These are phyloP conservation scores for Beta macrorhiza DNA, from an alignment of 179 eudicot genomes.

Conservation along the genomic window DNA sequence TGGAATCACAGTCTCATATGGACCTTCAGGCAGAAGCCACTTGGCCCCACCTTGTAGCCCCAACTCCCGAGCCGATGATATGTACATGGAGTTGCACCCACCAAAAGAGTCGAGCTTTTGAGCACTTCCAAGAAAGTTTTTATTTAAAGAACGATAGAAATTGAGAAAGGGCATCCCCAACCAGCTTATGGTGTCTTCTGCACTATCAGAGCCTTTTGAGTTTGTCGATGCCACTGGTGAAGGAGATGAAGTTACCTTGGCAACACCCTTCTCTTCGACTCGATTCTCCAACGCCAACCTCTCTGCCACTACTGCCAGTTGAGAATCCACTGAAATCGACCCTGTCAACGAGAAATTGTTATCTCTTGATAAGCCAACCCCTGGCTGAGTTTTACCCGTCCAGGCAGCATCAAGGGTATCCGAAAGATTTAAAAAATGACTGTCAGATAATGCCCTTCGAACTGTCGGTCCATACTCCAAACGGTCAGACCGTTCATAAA, in stretches of 20 bases:
- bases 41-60: constrained; percentile 72
- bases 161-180: constrained; percentile 70
- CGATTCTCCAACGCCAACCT: constrained; percentile 50
- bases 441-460: constrained; percentile 58
- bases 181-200: constrained; percentile 71
- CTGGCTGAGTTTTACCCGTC: constrained; percentile 76
- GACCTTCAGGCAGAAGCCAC: constrained; percentile 74
- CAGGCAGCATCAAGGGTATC: constrained; percentile 92
- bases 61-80: constrained; percentile 63
- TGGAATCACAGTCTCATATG: constrained; percentile 68
- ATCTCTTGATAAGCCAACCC: constrained; percentile 41
- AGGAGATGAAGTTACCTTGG: constrained; percentile 36
- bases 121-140: constrained; percentile 48
- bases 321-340: constrained; percentile 45
- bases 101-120: constrained; percentile 64
- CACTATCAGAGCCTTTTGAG: constrained; percentile 47
- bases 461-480: constrained; percentile 39
- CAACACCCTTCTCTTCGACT: constrained; percentile 38
- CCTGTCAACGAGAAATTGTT: constrained; percentile 38
- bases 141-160: constrained; percentile 69
- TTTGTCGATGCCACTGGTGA: constrained; percentile 37
- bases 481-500: constrained; percentile 35
- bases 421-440: constrained; percentile 58
- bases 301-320: constrained; percentile 46
- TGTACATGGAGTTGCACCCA: constrained; percentile 67